A percentile compares a stretch with the other conserved stretches of the same genome.
These are phyloP conservation scores for Zostera marina DNA, from an alignment of 116 monocot genomes.

Conservation along the genomic window DNA sequence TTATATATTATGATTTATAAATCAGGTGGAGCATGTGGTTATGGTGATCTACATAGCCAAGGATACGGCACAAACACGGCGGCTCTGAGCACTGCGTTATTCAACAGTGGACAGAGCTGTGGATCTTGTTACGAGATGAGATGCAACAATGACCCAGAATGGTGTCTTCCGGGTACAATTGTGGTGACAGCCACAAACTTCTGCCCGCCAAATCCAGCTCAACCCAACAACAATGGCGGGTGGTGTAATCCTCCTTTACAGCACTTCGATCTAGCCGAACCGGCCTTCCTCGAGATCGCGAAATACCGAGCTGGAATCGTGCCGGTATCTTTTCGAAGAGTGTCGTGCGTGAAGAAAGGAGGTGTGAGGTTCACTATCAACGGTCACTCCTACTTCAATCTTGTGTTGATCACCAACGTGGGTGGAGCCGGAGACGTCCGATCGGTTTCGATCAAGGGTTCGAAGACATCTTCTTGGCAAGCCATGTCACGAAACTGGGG, in stretches of 20 bases:
- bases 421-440: slow-evolving; percentile 69
- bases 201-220: slow-evolving; percentile 64
- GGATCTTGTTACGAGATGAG: slow-evolving; percentile 68
- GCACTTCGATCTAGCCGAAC: slow-evolving; percentile 70
- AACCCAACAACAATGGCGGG: slow-evolving; percentile 53
- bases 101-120: slow-evolving; percentile 61
- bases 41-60: slow-evolving; percentile 69
- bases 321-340: slow-evolving; percentile 49
- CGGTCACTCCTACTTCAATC: slow-evolving; percentile 81
- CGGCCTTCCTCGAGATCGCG: slow-evolving; percentile 57
- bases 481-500: slow-evolving; percentile 80
- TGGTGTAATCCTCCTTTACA: slow-evolving; percentile 76
- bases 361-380: slow-evolving; percentile 67
- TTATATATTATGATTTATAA: background rate
- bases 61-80: slow-evolving; percentile 71
- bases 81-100: slow-evolving; percentile 64
- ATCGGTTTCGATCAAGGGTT: slow-evolving; percentile 47
- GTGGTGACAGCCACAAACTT: slow-evolving; percentile 65
- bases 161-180: slow-evolving; percentile 51
- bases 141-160: slow-evolving; percentile 30
- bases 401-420: slow-evolving; percentile 65
- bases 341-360: slow-evolving; percentile 56
- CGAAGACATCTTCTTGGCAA: slow-evolving; percentile 49
- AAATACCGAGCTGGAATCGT: slow-evolving; percentile 59
- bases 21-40: slow-evolving; percentile 70